phyloP scores from a whole-genome alignment of 2,329 filamentous ascomycete species.

The Karstenula rhodostoma region DNA sequence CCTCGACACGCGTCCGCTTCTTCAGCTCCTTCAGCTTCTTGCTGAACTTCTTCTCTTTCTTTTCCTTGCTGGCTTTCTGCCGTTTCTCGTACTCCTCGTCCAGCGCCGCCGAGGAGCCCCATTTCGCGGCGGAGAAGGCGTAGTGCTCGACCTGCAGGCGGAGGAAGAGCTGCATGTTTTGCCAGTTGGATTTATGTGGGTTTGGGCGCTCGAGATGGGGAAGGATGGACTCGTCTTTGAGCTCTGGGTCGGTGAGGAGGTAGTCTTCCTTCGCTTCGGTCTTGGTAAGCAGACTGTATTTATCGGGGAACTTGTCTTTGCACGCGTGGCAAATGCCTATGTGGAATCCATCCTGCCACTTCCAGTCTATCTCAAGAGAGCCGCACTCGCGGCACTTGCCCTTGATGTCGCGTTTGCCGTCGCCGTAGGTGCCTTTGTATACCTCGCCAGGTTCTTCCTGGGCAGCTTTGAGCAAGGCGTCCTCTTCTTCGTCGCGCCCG shows the following conservation, averaged over 20 bases:
- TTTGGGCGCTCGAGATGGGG: constrained; percentile 91
- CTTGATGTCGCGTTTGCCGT: constrained; percentile 53
- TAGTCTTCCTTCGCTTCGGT: constrained; percentile 97
- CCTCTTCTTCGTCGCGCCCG: constrained; percentile 43
- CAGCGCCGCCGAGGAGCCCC: constrained; percentile 84
- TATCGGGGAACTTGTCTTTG: constrained; percentile 90
- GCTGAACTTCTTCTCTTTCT: constrained; percentile 92
- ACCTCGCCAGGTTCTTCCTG: constrained; percentile 45
- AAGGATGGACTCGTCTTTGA: constrained; percentile 86
- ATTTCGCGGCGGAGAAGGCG: constrained; percentile 82
- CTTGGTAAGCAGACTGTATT: constrained; percentile 94
- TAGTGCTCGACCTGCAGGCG: constrained; percentile 95
- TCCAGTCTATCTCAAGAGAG: constrained; percentile 88
- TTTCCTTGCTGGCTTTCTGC: constrained; percentile 78
- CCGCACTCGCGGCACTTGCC: constrained; percentile 86
- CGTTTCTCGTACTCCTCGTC: constrained; percentile 88
- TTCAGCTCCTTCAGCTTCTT: constrained; percentile 89
- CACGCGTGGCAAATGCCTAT: constrained; percentile 80
- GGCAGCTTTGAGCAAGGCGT: constrained; percentile 40
- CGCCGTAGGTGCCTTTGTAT: constrained; percentile 45
- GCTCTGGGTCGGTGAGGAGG: constrained; percentile 89
- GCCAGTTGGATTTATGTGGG: constrained; percentile 94
- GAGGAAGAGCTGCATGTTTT: constrained; percentile 98
- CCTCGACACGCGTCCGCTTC: constrained; percentile 90
- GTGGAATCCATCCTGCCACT: constrained; percentile 87